Conservation (phyloP, 2,329 filamentous ascomycete genomes). For the Harringtonia lauricola region DNA sequence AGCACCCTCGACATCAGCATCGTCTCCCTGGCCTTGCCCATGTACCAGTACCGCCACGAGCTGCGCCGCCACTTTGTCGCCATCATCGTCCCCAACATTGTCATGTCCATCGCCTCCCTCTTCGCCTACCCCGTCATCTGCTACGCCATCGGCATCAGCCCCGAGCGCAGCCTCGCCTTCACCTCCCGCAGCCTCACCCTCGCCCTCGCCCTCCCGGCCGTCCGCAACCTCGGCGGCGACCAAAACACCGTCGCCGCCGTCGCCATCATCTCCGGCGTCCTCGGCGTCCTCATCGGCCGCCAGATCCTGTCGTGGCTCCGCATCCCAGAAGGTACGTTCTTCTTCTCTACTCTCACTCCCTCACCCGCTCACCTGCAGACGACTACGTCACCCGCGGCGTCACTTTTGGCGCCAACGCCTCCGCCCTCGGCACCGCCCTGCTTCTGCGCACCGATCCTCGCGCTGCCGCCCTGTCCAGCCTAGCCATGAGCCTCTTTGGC, state of each 20-base stretch:
- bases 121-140: constrained; percentile 47
- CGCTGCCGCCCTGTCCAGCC: constrained; percentile 45
- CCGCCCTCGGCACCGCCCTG: constrained; percentile 47
- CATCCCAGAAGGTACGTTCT: constrained; percentile 38
- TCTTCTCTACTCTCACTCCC: not conserved
- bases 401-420: constrained; percentile 48
- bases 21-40: constrained; percentile 46
- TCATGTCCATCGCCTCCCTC: constrained; percentile 39
- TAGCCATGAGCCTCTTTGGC: constrained; percentile 51
- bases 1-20: constrained; percentile 46
- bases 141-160: constrained; percentile 40
- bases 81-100: constrained; percentile 41
- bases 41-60: constrained; percentile 49
- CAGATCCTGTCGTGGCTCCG: constrained; percentile 34
- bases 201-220: constrained; percentile 46
- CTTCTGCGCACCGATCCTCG: constrained; percentile 44
- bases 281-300: constrained; percentile 44
- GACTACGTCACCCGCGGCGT: constrained; percentile 55
- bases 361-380: constrained; percentile 24
- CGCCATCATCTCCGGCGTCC: constrained; percentile 47
- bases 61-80: constrained; percentile 39
- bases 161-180: constrained; percentile 41
- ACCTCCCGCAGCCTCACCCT: constrained; percentile 45
- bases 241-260: constrained; percentile 42
- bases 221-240: constrained; percentile 45